Evolutionary conservation across 805 yeast species (phyloP), one percentile per base, ranked within the genome.

Genomic region (Henningerozyma blattae): DNA sequence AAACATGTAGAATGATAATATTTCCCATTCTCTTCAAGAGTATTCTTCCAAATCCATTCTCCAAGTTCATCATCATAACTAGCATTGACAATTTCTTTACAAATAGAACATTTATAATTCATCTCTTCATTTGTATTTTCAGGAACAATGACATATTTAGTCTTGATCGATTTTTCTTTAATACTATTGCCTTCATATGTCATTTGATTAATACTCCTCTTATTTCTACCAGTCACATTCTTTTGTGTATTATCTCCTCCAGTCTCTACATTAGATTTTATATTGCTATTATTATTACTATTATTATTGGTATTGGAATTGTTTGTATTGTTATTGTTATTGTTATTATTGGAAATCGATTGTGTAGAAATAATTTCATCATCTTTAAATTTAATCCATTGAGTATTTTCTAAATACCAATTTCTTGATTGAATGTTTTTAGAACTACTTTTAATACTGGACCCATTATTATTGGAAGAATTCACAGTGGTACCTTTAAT

Each of bases 31-130:
- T 61, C 62, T 33, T 62, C 64, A 12, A 75, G 62, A 2, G 85
- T 77, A 48, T 78, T 76, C 40, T 62, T 67, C 86, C 87, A 81
- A 15, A 81, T 70, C 93, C 93, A 82, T 44, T 79, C 87, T 37
- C 86, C 89, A 2, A 68, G 56, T 30, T 75, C 79, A 44, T 80
- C 89, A 43, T 74, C 75, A 65, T 77, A 82, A 5, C 67, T 67
- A n/a, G 78, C 78, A 30, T 63, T 59, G 19, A 77, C 62, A 9
- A 60, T 63, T 39, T 83, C 93, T 46, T 71, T 72, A 54, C 93
- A 82, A 20, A 81, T 70, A 1, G 80, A 78, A 56, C 93, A 82
- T 15, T 67, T 61, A 22, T 65, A 61, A 15, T 62, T 62, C 61
- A 71, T 79, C 44, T 72, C 75, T 8, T 61, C 62, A n/a, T n/a